Conservation (phyloP, 2,329 filamentous ascomycete genomes). For the Metarhizium rileyi region DNA sequence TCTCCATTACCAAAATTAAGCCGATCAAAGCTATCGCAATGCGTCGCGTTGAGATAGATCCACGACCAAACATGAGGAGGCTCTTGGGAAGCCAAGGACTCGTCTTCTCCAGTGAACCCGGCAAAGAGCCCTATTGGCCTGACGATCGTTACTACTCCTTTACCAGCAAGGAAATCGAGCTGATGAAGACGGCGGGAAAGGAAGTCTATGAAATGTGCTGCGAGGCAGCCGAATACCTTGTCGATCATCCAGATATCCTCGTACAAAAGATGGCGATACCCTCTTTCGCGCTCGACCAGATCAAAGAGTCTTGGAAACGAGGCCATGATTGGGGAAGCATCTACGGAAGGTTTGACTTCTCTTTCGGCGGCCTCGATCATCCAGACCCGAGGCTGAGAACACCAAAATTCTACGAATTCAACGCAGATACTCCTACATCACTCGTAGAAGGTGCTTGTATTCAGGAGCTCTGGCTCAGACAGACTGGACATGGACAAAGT, state of each 20-base stretch:
- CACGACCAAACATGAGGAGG: neutral
- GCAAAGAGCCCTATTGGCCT: conserved; percentile 2
- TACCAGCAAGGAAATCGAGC: neutral
- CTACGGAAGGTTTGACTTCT: conserved; percentile 5
- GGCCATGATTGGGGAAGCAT: conserved; percentile 3
- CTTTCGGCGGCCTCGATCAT: conserved; percentile 6
- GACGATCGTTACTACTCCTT: conserved; percentile 7
- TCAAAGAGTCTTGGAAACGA: conserved; percentile 4
- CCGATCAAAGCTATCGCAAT: neutral
- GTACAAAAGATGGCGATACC: conserved; percentile 3
- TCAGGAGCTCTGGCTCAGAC: conserved; percentile 2
- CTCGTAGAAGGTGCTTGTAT: conserved; percentile 2
- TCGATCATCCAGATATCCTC: neutral
- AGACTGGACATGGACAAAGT: conserved; percentile 2
- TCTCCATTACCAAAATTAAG: neutral
- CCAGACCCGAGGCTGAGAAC: conserved; percentile 1
- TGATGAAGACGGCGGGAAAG: conserved; percentile 3
- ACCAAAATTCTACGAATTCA: conserved; percentile 8
- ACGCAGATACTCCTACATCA: conserved; percentile 6
- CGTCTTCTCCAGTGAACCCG: neutral
- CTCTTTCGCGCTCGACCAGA: neutral
- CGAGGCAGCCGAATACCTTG: conserved; percentile 4
- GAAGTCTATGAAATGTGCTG: conserved; percentile 6
- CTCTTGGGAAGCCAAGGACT: conserved; percentile 5
- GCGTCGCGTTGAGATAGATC: neutral